Percentiles rank a stretch among this genome's conserved stretches.
Evolutionary conservation across 176 grass and related monocot genomes (phyloP).

Genomic region (Carex littledalei): DNA sequence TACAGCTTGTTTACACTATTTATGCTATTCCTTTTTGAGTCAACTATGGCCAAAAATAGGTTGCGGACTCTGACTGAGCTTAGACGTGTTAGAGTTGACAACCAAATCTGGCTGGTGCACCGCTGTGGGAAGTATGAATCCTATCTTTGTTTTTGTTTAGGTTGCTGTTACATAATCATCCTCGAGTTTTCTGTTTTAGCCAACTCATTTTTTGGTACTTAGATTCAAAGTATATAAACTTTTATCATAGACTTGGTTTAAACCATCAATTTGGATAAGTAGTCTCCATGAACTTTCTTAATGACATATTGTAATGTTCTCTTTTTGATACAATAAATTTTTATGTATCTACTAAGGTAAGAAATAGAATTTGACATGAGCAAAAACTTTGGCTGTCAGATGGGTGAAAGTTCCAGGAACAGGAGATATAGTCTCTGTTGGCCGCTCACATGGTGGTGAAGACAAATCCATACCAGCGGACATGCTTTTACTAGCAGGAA

Average conservation of each 20-base stretch:
- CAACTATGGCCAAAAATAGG: conserved; percentile 97
- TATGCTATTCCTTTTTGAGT: conserved; percentile 99
- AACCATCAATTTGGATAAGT: not conserved
- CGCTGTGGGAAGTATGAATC: conserved; percentile 80
- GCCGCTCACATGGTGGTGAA: conserved; percentile 69
- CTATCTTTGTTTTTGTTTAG: conserved; percentile 17
- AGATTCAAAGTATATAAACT: not conserved
- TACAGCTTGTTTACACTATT: conserved; percentile 99
- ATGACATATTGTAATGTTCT: not conserved
- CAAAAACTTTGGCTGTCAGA: conserved; percentile 41
- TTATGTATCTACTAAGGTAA: conserved; percentile 17
- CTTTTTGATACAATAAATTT: not conserved
- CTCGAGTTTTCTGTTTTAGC: not conserved
- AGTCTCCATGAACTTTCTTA: not conserved
- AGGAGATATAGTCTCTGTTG: conserved; percentile 93
- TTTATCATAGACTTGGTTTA: not conserved
- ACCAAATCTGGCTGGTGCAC: conserved; percentile 69
- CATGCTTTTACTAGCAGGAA: conserved; percentile 88
- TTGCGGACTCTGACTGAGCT: conserved; percentile 95
- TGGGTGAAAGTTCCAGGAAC: conserved; percentile 89
- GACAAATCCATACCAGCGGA: conserved; percentile 96
- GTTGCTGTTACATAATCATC: not conserved
- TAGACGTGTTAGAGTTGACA: conserved; percentile 97
- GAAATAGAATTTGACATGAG: not conserved
- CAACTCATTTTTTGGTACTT: not conserved